Evolutionary conservation across 2,329 filamentous ascomycete species (phyloP), one percentile per base, ranked within the genome.

Genomic region (Colletotrichum shisoi): DNA sequence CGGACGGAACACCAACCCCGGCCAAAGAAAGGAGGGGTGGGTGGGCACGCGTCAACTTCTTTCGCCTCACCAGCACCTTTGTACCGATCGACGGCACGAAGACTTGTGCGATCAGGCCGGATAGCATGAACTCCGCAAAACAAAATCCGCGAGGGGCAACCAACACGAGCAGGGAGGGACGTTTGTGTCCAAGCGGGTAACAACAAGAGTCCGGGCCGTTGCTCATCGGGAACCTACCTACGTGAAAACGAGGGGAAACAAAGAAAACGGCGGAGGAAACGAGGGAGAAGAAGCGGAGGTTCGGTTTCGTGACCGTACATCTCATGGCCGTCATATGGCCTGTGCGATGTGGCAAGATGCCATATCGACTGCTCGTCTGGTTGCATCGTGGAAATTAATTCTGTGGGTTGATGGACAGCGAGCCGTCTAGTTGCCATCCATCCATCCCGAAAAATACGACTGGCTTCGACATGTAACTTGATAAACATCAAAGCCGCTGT

Each of bases 281-380:
- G 4, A 27, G 49, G 48, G 61, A 42, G 53, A 21, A 21, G 21
- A 21, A 21, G 21, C 21, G 21, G 21, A 21, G 27, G 1, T 31
- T 59, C 48, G 17, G 21, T 51, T 60, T 60, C 64, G 64, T 56
- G 60, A 48, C 56, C 61, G 54, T 6, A 13, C 51, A 54, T 64
- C 6, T 64, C 21, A 67, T 58, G 40, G 60, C 48, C 63, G 48
- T 27, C 21, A 53, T 42, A 21, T 8, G 54, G 12, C 12, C 24
- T 37, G 49, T 31, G 13, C 12, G 19, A 17, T n/a, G 57, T 49
- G 27, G 21, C 34, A 24, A 27, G 9, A 9, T n/a, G 12, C 0
- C 27, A 54, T n/a, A 6, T 42, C n/a, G 19, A 21, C 46, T 34
- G 6, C 1, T 3, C 37, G 21, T 31, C 37, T 19, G 24, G 40